Evolutionary conservation across 2,329 filamentous ascomycete species (phyloP), one percentile per base, ranked within the genome.

Genomic region (Nemania abortiva): DNA sequence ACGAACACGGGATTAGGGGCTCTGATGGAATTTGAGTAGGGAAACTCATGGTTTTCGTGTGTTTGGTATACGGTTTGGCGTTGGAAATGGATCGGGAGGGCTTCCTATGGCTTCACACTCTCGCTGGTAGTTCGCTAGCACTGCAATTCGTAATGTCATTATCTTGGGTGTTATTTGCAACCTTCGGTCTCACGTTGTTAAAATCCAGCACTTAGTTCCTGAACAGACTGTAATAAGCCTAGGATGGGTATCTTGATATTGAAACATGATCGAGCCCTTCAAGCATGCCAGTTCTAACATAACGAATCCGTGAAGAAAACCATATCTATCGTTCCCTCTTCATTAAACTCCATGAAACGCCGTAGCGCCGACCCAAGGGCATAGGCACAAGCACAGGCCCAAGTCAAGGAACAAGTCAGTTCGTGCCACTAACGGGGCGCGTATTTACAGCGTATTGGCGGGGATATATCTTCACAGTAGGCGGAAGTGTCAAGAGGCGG

Each of bases 201-300:
- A 20, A 54, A 55, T 18, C 45, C 2, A 15, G 29, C 53, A 63
- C 27, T 5, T 50, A n/a, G 11, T 47, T 31, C 7, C 34, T 37
- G 34, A 37, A 37, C 22, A 52, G 49, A 52, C 13, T 39, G 31
- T 20, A 45, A 39, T 42, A 54, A 7, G 11, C 66, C n/a, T 56
- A 52, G 45, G 52, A 61, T 65, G 70, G 70, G 70, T 72, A 72
- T 72, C 68, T 70, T 69, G 53, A 42, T 69, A 72, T 69, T 65
- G 50, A 63, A 63, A 65, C 39, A 65, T 39, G 15, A 66, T 53
- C 42, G 65, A 62, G 68, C 62, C 64, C 52, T 53, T 63, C 34
- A 37, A 37, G 45, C 55, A 45, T 57, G 49, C 53, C 24, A 49
- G 29, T 65, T 58, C 66, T 64, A 69, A 52, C 69, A 53, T 59